A percentile compares a stretch with the other conserved stretches of the same genome.
These are phyloP conservation scores for Hypoxylon sp. DNA, from an alignment of 2,329 filamentous ascomycete species.

Conservation along the genomic window DNA sequence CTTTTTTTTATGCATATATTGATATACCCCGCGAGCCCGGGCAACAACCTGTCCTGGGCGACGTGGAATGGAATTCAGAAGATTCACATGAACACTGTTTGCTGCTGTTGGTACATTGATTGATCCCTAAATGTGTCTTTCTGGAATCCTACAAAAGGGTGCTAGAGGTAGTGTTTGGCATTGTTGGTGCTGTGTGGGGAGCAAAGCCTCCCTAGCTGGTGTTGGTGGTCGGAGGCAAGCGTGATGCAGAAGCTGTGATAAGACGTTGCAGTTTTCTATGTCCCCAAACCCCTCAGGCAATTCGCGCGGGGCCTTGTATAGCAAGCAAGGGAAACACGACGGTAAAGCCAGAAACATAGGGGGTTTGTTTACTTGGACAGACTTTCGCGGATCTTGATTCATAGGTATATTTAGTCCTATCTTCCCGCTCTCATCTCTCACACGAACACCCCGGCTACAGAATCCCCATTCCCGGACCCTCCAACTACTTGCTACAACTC, in stretches of 20 bases:
- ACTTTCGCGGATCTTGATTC: neutral
- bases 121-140: conserved; percentile 2
- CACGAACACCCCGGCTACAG: too few relatives aligned
- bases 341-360: neutral
- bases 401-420: neutral
- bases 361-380: neutral
- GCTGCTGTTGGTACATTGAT: neutral
- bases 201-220: neutral
- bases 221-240: conserved; percentile 1
- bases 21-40: conserved; percentile 4
- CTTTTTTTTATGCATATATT: conserved; percentile 13
- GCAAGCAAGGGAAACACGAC: too few relatives aligned
- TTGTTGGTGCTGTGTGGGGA: conserved; percentile 16
- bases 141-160: neutral
- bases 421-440: neutral
- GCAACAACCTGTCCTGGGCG: neutral
- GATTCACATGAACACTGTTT: neutral
- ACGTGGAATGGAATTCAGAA: conserved; percentile 2
- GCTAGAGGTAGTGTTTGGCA: conserved; percentile 4
- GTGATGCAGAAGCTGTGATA: neutral
- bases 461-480: too few relatives aligned
- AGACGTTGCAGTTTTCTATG: neutral
- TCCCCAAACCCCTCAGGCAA: too few relatives aligned
- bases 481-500: too few relatives aligned
- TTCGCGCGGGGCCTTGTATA: too few relatives aligned